phyloP scores from a whole-genome alignment of 2,329 filamentous ascomycete species.

The Simplicillium sp. region DNA sequence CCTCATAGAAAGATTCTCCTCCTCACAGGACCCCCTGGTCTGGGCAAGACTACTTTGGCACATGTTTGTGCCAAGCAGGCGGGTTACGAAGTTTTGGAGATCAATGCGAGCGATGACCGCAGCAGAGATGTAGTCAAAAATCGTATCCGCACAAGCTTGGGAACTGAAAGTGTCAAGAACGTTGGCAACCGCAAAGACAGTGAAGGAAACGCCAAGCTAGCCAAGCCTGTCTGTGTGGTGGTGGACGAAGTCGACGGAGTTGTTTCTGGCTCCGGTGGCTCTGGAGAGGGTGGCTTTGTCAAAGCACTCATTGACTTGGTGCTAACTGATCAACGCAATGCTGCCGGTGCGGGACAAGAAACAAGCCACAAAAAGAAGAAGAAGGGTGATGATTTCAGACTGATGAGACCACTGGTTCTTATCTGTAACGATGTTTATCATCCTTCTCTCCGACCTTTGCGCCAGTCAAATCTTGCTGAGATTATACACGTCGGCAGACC shows the following conservation, averaged over 20 bases:
- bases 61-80: constrained; percentile 94
- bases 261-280: constrained; percentile 65
- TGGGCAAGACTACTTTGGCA: constrained; percentile 92
- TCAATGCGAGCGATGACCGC: constrained; percentile 95
- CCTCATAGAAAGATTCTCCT: constrained; percentile 81
- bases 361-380: constrained; percentile 40
- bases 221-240: constrained; percentile 82
- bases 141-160: constrained; percentile 81
- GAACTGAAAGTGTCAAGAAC: constrained; percentile 85
- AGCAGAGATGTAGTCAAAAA: constrained; percentile 84
- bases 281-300: constrained; percentile 88
- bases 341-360: constrained; percentile 17
- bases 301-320: constrained; percentile 91
- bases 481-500: constrained; percentile 88
- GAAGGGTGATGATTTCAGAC: constrained; percentile 77
- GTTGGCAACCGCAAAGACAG: constrained; percentile 52
- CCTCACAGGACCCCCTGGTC: constrained; percentile 80
- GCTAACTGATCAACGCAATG: constrained; percentile 74
- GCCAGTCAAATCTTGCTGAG: constrained; percentile 79
- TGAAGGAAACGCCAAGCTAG: constrained; percentile 53
- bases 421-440: constrained; percentile 98
- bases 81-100: constrained; percentile 92
- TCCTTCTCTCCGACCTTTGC: constrained; percentile 72
- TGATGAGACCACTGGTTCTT: constrained; percentile 80
- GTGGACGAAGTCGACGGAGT: constrained; percentile 97